These are phyloP conservation scores for Aspergillus sclerotialis DNA, from an alignment of 2,329 filamentous ascomycete genomes.

Conservation along the genomic window DNA sequence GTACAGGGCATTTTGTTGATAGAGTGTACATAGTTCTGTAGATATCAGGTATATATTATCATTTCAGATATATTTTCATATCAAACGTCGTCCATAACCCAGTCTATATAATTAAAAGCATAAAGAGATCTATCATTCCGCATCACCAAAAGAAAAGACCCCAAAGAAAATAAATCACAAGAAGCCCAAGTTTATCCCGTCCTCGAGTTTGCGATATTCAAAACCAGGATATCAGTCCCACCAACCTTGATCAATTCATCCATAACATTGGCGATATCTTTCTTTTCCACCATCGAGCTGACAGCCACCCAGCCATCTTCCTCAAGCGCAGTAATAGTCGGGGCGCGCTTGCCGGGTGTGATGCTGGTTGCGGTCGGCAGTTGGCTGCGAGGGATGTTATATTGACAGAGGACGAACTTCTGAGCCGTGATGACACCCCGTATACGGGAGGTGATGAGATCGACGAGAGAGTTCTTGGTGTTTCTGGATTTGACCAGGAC, in stretches of 20 bases:
- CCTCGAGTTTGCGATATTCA: slow-evolving; percentile 76
- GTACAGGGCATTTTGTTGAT: not conserved
- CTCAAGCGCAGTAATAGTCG: slow-evolving; percentile 84
- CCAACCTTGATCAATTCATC: slow-evolving; percentile 70
- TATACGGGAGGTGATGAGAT: slow-evolving; percentile 80
- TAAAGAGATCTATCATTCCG: too few species aligned
- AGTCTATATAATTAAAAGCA: not conserved
- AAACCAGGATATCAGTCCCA: slow-evolving; percentile 76
- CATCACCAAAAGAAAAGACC: not conserved
- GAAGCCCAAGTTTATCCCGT: slow-evolving; percentile 25
- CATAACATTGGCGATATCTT: slow-evolving; percentile 78
- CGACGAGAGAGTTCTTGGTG: slow-evolving; percentile 72
- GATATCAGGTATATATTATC: not conserved
- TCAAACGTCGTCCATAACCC: not conserved
- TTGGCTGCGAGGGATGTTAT: slow-evolving; percentile 73
- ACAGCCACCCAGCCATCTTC: slow-evolving; percentile 92
- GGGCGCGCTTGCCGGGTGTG: slow-evolving; percentile 88
- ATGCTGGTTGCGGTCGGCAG: slow-evolving; percentile 65
- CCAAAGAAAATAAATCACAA: not conserved
- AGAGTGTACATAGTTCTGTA: not conserved
- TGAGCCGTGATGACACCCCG: slow-evolving; percentile 92
- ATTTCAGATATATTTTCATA: not conserved
- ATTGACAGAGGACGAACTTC: slow-evolving; percentile 89
- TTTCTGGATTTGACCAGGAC: slow-evolving; percentile 87
- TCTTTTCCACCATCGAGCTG: slow-evolving; percentile 86